Evolutionary conservation across 495 filamentous ascomycete genomes (phyloP), one percentile per base, ranked within the genome.

Genomic region (Penicillium paradoxum): DNA sequence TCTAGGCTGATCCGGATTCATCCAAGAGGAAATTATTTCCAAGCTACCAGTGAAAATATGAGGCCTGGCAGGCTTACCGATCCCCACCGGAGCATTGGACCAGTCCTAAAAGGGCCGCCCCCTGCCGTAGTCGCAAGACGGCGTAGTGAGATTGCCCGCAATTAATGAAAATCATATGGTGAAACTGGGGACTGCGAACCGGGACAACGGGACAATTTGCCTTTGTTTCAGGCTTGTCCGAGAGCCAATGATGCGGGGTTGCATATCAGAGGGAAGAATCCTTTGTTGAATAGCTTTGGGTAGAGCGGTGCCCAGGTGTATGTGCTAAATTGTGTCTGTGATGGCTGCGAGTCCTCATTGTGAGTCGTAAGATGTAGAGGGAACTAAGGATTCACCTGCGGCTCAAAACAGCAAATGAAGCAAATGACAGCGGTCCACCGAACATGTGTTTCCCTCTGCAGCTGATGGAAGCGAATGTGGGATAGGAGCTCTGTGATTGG

Each of bases 91-190:
- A 33, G 29, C 14, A 33, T n/a, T 41, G 15, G 10, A 22, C 27
- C 22, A 41, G 47, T 40, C 21, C 36, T 27, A 40, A 30, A 47
- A 53, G 45, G 58, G 51, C 51, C 22, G 39, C 41, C 56, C 51
- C 60, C 51, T 60, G 57, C 60, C 50, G 57, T 63, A 63, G 57
- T 33, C 30, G 19, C 21, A 19, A 21, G 39, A 54, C 54, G 54
- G 60, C 41, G 45, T 24, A 43, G 42, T 22, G 54, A 33, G 18
- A 13, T 27, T 5, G 27, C 24, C 50, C 47, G 34, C 48, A 42
- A n/a, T 32, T 32, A 34, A 51, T 36, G 29, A 49, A 45, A 22
- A 50, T 40, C 43, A 39, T 60, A 45, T 29, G 29, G 22, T 56
- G 48, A 60, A 63, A 63, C 54, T 55, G 60, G 51, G 51, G 30